Base-by-base conservation (phyloP, 495 filamentous ascomycete species). In the Schizothecium vesticola region DNA sequence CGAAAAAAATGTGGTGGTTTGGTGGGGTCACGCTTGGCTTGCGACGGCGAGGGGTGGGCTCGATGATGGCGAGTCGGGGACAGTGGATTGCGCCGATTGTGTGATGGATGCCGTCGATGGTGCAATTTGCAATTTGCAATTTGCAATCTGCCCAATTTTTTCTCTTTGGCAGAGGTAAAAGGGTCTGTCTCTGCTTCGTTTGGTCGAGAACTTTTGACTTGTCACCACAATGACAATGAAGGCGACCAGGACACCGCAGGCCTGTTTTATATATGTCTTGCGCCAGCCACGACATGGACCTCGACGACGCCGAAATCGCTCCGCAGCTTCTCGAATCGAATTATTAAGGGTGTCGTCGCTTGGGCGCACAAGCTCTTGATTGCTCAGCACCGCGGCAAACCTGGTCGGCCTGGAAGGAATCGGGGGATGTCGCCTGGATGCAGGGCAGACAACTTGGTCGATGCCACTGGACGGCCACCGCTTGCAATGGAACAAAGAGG, bases 101-200 rank as follows among this genome's bases (percentile, higher is more conserved):
- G 70, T 11, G 67, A 72, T 67, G 21, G 58, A 29, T 43, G 51
- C 26, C 43, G 55, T 19, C 68, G 68, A 72, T 72, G 70, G 70
- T 67, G 68, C 71, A 70, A 70, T 70, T 68, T 56, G 24, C 29
- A 59, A 66, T 57, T 63, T 66, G 63, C 13, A n/a, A n/a, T n/a
- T n/a, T n/a, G n/a, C n/a, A n/a, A n/a, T n/a, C n/a, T n/a, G n/a
- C n/a, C n/a, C n/a, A 16, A 55, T n/a, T 51, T n/a, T 51, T 51
- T 51, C n/a, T 51, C 43, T 51, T 51, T 51, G 43, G 43, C 43
- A 51, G 12, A 51, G 16, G 43, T 19, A n/a, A n/a, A 51, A n/a
- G 43, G 36, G 31, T n/a, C n/a, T n/a, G 28, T n/a, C 43, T 51
- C 43, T 19, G 43, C 43, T 51, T n/a, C 43, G 16, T 8, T 19